These are phyloP conservation scores for Nemania sp. DNA, from an alignment of 2,329 filamentous ascomycete species.

Conservation along the genomic window DNA sequence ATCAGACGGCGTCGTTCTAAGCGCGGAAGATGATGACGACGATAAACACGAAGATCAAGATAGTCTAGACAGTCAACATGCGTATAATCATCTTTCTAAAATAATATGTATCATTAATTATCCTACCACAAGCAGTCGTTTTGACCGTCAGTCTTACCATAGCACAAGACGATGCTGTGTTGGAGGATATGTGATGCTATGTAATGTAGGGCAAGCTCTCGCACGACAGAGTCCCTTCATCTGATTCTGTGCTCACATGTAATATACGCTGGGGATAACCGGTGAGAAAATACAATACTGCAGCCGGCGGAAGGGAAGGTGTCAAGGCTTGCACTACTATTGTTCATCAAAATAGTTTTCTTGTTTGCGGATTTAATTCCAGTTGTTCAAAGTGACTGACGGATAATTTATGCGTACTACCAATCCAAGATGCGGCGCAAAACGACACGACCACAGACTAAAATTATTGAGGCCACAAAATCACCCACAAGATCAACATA, in stretches of 20 bases:
- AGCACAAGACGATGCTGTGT: no score
- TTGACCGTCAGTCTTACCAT: no score
- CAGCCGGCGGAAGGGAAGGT: neutral
- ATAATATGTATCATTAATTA: no score
- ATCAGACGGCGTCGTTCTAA: constrained; percentile 31
- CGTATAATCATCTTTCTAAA: constrained; percentile 12
- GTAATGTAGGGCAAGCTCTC: neutral
- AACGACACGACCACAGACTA: neutral
- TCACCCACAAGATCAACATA: neutral
- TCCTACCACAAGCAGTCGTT: no score
- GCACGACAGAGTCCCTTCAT: no score
- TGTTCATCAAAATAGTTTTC: neutral
- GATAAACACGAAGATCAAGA: neutral
- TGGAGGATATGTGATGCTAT: neutral
- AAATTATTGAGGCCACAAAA: neutral
- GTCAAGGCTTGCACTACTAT: neutral
- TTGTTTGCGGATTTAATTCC: neutral
- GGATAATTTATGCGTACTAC: neutral
- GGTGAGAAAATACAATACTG: neutral
- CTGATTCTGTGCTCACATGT: no score
- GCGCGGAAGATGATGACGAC: neutral
- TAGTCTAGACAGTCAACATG: constrained; percentile 37
- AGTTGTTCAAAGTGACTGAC: neutral
- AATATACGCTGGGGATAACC: neutral
- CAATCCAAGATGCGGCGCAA: neutral